Evolutionary conservation across 805 yeast genomes (phyloP), one percentile per base, ranked within the genome.

Genomic region (Ascoidea rubescens): DNA sequence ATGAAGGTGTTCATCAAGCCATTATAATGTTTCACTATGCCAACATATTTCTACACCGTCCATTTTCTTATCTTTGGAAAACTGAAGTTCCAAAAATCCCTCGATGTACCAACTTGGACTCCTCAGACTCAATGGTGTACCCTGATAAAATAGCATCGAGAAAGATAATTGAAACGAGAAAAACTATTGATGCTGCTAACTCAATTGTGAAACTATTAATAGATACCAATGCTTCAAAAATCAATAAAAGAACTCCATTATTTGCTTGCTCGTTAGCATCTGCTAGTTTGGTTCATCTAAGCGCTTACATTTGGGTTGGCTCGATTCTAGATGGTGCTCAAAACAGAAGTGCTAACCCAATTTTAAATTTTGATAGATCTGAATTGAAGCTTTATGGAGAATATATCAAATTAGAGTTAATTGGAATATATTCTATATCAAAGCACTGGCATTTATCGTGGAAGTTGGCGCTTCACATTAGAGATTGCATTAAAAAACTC

Each of bases 1-100:
- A 77, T 57, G 79, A 77, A 53, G 81, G 80, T 32, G 72, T 75
- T 3, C 78, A 74, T 51, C 80, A 77, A 56, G 69, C 79, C 1
- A 65, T 72, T 7, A 64, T 75, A 52, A 60, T 77, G 60, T 64
- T 71, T 51, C 72, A 72, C 53, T 76, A 76, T 60, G 79, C 80
- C 1, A 74, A 72, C 55, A 74, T 77, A n/a, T 76, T 75, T 56
- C 73, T 76, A 4, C 79, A 76, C 59, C 60, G 80, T 53, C 81
- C 80, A 2, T 68, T 76, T 52, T 75, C 80, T 7, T 74, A 69
- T 58, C 62, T 75, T 4, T 76, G 79, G 79, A 70, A 75, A 58
- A 69, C 74, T 1, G 75, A 71, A 55, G 62, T 70, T 17, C 72
- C 77, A 4, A 68, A 66, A 52, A 67, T 67, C 49, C 67, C 74